phyloP scores from a whole-genome alignment of 352 stramenopile species.

The Globisporangium abappressorium region DNA sequence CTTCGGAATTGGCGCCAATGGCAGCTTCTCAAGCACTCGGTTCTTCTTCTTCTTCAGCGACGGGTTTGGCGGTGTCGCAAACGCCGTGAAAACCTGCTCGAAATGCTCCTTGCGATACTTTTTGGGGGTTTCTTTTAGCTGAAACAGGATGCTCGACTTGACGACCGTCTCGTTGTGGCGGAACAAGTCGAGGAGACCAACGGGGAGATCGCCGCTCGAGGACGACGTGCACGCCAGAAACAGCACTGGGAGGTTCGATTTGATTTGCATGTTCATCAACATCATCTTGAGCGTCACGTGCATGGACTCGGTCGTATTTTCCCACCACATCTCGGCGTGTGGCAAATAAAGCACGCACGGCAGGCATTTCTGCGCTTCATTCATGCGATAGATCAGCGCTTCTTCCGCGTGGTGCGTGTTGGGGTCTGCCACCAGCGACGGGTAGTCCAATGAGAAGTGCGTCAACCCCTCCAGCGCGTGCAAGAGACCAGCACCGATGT shows the following conservation, averaged over 20 bases:
- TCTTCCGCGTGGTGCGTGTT: slow-evolving; percentile 69
- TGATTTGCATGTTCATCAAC: slow-evolving; percentile 68
- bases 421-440: slow-evolving; percentile 64
- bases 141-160: slow-evolving; percentile 42
- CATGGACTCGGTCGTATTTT: slow-evolving; percentile 69
- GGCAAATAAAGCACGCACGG: slow-evolving; percentile 81
- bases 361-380: slow-evolving; percentile 70
- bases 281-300: slow-evolving; percentile 79
- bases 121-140: slow-evolving; percentile 32
- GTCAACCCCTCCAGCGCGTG: slow-evolving; percentile 74
- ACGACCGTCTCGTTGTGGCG: slow-evolving; percentile 36
- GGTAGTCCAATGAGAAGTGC: slow-evolving; percentile 80
- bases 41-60: slow-evolving; percentile 18
- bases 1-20: slow-evolving; percentile 47
- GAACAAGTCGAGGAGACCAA: slow-evolving; percentile 60
- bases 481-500: slow-evolving; percentile 60
- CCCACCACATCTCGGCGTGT: slow-evolving; percentile 75
- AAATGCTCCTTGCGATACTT: slow-evolving; percentile 49
- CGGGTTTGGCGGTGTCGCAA: slow-evolving; percentile 44
- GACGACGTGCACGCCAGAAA: slow-evolving; percentile 74
- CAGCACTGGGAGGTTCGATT: slow-evolving; percentile 65
- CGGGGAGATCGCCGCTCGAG: slow-evolving; percentile 33
- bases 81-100: slow-evolving; percentile 50
- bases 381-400: slow-evolving; percentile 69
- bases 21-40: slow-evolving; percentile 43